phyloP scores from a whole-genome alignment of 208 protist genomes.

The Crithidia thermophila region DNA sequence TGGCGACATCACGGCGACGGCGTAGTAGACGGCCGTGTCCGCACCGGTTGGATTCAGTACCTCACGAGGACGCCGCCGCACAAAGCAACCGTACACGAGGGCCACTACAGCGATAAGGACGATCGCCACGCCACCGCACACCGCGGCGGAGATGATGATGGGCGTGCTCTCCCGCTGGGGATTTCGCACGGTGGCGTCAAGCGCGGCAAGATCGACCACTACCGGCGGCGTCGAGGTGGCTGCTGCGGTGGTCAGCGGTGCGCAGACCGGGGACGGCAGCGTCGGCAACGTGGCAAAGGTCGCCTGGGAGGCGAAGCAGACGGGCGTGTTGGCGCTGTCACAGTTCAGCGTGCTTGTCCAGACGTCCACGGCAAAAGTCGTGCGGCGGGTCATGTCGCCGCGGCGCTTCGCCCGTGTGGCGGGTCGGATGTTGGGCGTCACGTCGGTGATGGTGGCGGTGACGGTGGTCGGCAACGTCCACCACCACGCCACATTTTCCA shows the following conservation, averaged over 20 bases:
- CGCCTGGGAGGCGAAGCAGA: neutral
- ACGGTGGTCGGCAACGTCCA: slow-evolving; percentile 33
- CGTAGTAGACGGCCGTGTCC: slow-evolving; percentile 34
- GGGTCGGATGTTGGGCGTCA: slow-evolving; percentile 1
- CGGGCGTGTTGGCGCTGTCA: neutral
- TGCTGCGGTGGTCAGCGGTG: neutral
- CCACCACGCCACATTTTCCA: slow-evolving; percentile 1
- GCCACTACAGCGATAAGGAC: slow-evolving; percentile 24
- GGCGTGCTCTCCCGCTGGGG: slow-evolving; percentile 10
- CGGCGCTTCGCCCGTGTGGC: neutral
- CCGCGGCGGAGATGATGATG: slow-evolving; percentile 31
- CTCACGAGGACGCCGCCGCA: slow-evolving; percentile 39
- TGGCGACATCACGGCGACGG: slow-evolving; percentile 20
- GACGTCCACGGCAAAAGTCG: neutral
- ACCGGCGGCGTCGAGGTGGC: neutral
- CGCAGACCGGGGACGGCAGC: neutral
- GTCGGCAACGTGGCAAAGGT: neutral
- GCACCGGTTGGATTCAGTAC: slow-evolving; percentile 38
- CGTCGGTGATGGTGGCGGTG: slow-evolving; percentile 4
- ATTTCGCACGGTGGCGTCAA: neutral
- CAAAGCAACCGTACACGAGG: slow-evolving; percentile 32
- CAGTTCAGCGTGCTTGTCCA: neutral
- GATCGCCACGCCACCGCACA: slow-evolving; percentile 25
- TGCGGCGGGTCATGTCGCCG: slow-evolving; percentile 8
- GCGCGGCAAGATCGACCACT: neutral